Conservation (phyloP, 345 rosid species). For the Litchi chinensis region DNA sequence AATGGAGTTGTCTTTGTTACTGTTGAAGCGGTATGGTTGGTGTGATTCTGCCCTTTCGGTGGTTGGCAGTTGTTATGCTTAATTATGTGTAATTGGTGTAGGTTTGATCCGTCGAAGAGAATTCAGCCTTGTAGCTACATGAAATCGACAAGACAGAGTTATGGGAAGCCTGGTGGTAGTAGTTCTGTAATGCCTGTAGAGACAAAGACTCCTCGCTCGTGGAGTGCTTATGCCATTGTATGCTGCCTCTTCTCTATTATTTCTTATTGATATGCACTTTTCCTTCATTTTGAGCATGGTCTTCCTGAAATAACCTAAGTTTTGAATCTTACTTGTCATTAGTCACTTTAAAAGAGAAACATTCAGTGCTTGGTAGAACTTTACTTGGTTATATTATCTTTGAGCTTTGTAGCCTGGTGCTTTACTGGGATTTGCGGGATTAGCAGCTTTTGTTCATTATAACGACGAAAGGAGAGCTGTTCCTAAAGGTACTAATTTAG, state of each 20-base stretch:
- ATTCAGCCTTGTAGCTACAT: slow-evolving; percentile 52
- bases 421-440: slow-evolving; percentile 63
- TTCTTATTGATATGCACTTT: slow-evolving; percentile 3
- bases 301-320: neutral
- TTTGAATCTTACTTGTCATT: neutral
- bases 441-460: slow-evolving; percentile 56
- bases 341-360: neutral
- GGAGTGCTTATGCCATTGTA: slow-evolving; percentile 54
- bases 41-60: neutral
- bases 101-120: slow-evolving; percentile 47
- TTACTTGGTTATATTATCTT: neutral
- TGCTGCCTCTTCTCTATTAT: slow-evolving; percentile 24
- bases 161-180: slow-evolving; percentile 24
- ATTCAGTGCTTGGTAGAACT: neutral
- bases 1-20: neutral
- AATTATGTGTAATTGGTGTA: slow-evolving; percentile 24
- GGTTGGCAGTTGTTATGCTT: neutral
- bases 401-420: slow-evolving; percentile 57
- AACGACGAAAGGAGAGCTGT: slow-evolving; percentile 83
- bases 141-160: slow-evolving; percentile 44
- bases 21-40: neutral
- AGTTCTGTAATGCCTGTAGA: slow-evolving; percentile 33
- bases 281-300: neutral
- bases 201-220: slow-evolving; percentile 45
- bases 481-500: slow-evolving; percentile 50